Base-by-base conservation (phyloP, 225 moss, liverwort and hornwort genomes). In the Pseudisothecium myosuroides region DNA sequence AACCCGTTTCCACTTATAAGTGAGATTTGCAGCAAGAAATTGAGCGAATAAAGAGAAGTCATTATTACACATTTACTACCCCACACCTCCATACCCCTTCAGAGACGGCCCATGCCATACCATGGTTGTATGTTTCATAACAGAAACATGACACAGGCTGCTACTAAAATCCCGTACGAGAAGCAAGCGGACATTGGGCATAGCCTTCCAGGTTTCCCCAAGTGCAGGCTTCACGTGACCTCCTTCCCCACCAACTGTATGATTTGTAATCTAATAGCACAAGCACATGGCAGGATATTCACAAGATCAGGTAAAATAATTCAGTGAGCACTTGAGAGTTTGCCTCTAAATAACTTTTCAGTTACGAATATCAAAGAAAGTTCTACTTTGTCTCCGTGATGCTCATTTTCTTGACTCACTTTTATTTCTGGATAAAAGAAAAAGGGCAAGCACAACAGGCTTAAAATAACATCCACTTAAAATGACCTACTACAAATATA, bases 141-240 rank as follows among this genome's bases (percentile, higher is more conserved):
- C 83, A 41, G 96, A 93, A 74, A 92, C 92, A 86, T 92, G 88
- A 91, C 95, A 97, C 26, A 95, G 26, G 79, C 94, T 93, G 88
- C 92, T 94, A 55, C 87, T 88, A 79, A 90, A 91, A 84, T 97
- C 95, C 60, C 95, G 95, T 67, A 81, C 87, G 43, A 99, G 94
- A 90, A 97, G 93, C 87, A 99, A 93, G 80, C 97, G 94, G 50
- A 92, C 89, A 88, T 97, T 93, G 54, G 97, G 99, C 90, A 99
- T 91, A 39, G 96, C 92, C 84, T 95, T 96, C 99, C 99, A 99
- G 89, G 96, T 96, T 89, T 96, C 99, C 67, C 96, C 99, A 77
- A 99, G 93, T 34, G 99, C 97, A 85, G 99, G 94, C 89, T 97
- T 96, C 80, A 93, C 88, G 71, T 96, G 96, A 59, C 99, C 96